phyloP scores from a whole-genome alignment of 257 asterid species.

The Salvia hispanica region DNA sequence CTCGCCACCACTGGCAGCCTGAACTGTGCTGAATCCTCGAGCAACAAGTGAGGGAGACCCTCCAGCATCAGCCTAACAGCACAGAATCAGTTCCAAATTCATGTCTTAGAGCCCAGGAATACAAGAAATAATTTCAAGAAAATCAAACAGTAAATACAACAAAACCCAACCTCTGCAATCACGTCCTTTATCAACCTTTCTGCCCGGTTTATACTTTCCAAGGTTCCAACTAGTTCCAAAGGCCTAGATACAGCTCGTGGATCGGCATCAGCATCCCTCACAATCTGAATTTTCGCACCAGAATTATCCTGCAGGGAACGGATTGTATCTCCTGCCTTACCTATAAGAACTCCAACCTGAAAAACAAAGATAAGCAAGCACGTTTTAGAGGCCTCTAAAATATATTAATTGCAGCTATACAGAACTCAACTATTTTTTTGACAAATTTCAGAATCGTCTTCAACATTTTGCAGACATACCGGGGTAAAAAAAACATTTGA shows the following conservation, averaged over 20 bases:
- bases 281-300: slow-evolving; percentile 97
- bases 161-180: slow-evolving; percentile 76
- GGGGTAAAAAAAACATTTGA: slow-evolving; percentile 4
- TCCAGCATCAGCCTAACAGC: slow-evolving; percentile 94
- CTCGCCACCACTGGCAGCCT: slow-evolving; percentile 83
- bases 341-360: slow-evolving; percentile 96
- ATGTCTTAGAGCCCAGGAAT: slow-evolving; percentile 8
- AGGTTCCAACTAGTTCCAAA: slow-evolving; percentile 80
- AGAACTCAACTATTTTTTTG: not conserved
- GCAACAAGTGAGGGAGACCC: slow-evolving; percentile 99
- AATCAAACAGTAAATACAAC: slow-evolving; percentile 7
- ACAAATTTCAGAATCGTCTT: not conserved
- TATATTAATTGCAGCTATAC: not conserved
- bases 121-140: not conserved
- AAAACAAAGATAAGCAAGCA: slow-evolving; percentile 15
- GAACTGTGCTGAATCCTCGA: slow-evolving; percentile 77
- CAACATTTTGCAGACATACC: not conserved
- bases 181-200: slow-evolving; percentile 87
- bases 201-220: slow-evolving; percentile 71
- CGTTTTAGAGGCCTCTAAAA: not conserved
- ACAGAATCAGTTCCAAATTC: slow-evolving; percentile 22
- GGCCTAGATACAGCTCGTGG: slow-evolving; percentile 72
- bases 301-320: slow-evolving; percentile 91
- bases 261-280: slow-evolving; percentile 92
- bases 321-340: slow-evolving; percentile 96